Conservation (phyloP, 2,329 filamentous ascomycete genomes). For the Colletotrichum magnum region DNA sequence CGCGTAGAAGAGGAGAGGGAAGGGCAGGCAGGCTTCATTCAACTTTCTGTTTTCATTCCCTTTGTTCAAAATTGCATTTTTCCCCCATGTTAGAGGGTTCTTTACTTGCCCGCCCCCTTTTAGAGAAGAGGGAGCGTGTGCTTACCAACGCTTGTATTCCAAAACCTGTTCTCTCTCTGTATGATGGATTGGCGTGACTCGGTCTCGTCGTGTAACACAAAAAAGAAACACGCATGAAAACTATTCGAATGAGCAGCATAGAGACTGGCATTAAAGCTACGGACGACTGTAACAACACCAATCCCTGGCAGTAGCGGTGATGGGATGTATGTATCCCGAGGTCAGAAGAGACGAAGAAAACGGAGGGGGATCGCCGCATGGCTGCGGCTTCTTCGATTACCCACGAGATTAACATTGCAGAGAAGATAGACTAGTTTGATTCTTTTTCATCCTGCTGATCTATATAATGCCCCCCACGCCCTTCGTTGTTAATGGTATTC, state of each 20-base stretch:
- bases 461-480: too few species aligned
- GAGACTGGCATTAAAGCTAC: not conserved
- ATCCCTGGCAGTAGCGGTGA: not conserved
- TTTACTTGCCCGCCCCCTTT: not conserved
- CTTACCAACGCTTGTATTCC: too few species aligned
- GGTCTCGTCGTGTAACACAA: not conserved
- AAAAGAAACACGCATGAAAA: not conserved
- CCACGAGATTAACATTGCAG: too few species aligned
- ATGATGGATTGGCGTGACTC: not conserved
- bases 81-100: not conserved
- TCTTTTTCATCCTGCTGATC: too few species aligned
- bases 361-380: too few species aligned
- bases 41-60: not conserved
- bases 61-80: not conserved
- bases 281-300: conserved; percentile 6
- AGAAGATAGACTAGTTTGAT: too few species aligned
- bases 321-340: too few species aligned
- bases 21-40: too few species aligned
- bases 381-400: too few species aligned
- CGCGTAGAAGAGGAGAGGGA: not conserved
- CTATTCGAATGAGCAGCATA: not conserved
- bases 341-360: too few species aligned
- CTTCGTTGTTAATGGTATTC: too few species aligned
- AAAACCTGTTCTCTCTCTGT: not conserved
- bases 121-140: too few species aligned